phyloP scores from a whole-genome alignment of 2,329 filamentous ascomycete genomes.

The Penicillium hesseltinei region DNA sequence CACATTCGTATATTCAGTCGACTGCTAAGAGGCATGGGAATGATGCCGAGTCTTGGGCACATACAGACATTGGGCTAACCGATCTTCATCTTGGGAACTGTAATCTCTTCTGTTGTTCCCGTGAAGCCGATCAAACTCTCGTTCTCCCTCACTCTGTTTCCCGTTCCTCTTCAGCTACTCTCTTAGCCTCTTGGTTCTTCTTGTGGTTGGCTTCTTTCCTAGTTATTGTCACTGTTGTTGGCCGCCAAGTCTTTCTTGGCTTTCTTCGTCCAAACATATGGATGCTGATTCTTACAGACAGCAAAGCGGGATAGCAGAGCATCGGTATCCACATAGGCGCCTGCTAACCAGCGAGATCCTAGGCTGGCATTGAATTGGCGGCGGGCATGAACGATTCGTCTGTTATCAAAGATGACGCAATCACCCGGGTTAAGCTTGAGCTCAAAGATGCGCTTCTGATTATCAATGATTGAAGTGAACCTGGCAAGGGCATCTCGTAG shows the following conservation, averaged over 20 bases:
- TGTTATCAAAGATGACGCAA: constrained; percentile 91
- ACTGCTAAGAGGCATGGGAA: background rate
- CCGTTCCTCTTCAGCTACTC: background rate
- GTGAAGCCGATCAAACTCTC: background rate
- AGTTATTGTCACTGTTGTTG: background rate
- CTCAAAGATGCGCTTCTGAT: constrained; percentile 60
- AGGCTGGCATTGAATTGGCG: constrained; percentile 64
- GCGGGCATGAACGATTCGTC: constrained; percentile 79
- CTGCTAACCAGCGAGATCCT: constrained; percentile 77
- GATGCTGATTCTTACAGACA: constrained; percentile 35
- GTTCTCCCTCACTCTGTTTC: too few relatives aligned
- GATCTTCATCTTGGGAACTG: background rate
- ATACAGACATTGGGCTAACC: background rate
- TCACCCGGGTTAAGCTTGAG: constrained; percentile 75
- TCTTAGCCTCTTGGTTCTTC: background rate
- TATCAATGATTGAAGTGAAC: constrained; percentile 62
- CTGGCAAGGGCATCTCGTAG: constrained; percentile 49
- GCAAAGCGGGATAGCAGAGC: constrained; percentile 53
- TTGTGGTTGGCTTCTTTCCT: background rate
- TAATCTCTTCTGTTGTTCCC: too few relatives aligned
- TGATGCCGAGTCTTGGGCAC: background rate
- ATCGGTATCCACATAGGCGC: constrained; percentile 75
- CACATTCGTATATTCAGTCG: background rate
- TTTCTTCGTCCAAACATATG: constrained; percentile 7
- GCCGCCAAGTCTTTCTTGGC: background rate